Evolutionary conservation across 257 asterid species (phyloP).

Genomic region (Forsythia viridissima): DNA sequence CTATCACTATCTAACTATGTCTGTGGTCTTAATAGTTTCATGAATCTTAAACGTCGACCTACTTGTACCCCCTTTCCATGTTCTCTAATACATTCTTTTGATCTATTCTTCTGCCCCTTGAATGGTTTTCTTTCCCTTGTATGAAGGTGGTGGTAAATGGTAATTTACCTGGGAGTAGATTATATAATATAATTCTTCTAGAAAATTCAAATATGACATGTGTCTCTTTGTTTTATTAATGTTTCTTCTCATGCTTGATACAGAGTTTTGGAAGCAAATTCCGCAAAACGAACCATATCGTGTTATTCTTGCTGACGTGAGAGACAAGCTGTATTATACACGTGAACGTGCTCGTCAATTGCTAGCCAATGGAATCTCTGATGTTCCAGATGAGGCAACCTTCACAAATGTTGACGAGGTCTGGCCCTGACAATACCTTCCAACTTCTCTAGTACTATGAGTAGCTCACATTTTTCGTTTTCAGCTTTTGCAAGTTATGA

Average conservation of each 20-base stretch:
- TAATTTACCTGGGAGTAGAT: not conserved
- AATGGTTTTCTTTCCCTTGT: not conserved
- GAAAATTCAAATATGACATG: not conserved
- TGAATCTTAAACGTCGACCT: not conserved
- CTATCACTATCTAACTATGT: not conserved
- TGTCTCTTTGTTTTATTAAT: conserved; percentile 1
- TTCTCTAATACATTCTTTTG: not conserved
- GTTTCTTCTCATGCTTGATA: conserved; percentile 17
- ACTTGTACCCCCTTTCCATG: not conserved
- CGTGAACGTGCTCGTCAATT: conserved; percentile 94
- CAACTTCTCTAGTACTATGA: not conserved
- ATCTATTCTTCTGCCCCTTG: not conserved
- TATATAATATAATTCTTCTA: not conserved
- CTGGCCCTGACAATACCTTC: conserved; percentile 13
- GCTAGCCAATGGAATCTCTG: conserved; percentile 65
- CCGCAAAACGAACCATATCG: conserved; percentile 93
- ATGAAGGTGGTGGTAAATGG: not conserved
- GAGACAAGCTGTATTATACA: conserved; percentile 87
- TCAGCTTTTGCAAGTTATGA: not conserved
- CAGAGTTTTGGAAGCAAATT: conserved; percentile 96
- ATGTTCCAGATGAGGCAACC: conserved; percentile 68
- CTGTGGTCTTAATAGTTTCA: not conserved
- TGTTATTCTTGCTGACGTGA: conserved; percentile 87
- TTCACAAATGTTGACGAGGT: conserved; percentile 79
- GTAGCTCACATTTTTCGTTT: not conserved